These are phyloP conservation scores for Coemansia erecta DNA, from an alignment of 192 early-diverging fungal genomes.

Conservation along the genomic window DNA sequence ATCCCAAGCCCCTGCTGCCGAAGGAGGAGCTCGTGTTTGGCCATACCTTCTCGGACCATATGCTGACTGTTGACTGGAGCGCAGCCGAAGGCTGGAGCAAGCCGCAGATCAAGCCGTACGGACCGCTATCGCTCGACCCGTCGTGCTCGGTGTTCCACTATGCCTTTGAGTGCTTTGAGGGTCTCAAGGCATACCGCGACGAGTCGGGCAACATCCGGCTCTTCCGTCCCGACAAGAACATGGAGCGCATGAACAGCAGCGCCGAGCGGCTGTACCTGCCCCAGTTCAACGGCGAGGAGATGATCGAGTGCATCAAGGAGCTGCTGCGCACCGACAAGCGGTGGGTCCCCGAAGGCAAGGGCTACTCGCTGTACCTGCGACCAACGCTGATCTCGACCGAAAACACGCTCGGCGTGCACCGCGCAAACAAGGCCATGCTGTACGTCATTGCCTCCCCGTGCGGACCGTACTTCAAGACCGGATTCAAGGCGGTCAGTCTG, in stretches of 20 bases:
- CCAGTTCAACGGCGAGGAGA: conserved; percentile 74
- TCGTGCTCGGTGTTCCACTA: conserved; percentile 92
- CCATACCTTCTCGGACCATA: conserved; percentile 90
- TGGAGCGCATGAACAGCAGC: conserved; percentile 79
- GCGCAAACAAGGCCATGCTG: conserved; percentile 73
- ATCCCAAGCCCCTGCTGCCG: conserved; percentile 29
- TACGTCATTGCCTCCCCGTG: conserved; percentile 94
- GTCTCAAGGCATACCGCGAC: conserved; percentile 90
- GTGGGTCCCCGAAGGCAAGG: conserved; percentile 87
- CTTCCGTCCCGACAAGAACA: conserved; percentile 97
- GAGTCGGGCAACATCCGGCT: conserved; percentile 80
- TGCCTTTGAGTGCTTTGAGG: conserved; percentile 90
- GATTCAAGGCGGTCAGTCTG: conserved; percentile 69
- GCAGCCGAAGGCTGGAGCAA: conserved; percentile 66
- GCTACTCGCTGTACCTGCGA: conserved; percentile 93
- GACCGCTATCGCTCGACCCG: conserved; percentile 76
- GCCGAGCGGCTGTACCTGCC: conserved; percentile 84
- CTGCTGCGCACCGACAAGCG: conserved; percentile 74
- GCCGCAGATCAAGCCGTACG: conserved; percentile 86
- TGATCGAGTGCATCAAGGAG: conserved; percentile 83
- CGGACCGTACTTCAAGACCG: conserved; percentile 89
- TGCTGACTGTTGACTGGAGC: conserved; percentile 83
- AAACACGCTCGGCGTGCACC: conserved; percentile 72
- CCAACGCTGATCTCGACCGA: conserved; percentile 96
- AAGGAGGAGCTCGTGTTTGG: conserved; percentile 74